phyloP scores from a whole-genome alignment of 495 filamentous ascomycete genomes.

The Hypoxylon crocopeplum region DNA sequence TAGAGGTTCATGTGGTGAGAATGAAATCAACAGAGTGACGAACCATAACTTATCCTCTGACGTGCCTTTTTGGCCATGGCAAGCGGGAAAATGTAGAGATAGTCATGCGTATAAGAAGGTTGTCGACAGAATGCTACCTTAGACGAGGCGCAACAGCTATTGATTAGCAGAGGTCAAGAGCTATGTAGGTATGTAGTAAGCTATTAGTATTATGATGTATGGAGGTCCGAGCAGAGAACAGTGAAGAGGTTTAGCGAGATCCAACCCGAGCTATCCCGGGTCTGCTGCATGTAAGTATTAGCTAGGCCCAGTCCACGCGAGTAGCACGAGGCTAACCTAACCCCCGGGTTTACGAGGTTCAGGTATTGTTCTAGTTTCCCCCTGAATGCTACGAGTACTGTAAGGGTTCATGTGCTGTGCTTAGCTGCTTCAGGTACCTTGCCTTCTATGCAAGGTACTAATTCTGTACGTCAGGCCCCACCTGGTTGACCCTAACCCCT shows the following conservation, averaged over 20 bases:
- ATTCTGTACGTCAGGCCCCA: neutral
- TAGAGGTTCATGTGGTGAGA: conserved; percentile 5
- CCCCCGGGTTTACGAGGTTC: too few species aligned
- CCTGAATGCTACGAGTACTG: neutral
- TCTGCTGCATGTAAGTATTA: neutral
- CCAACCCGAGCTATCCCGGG: conserved; percentile 4
- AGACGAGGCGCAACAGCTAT: neutral
- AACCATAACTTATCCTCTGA: conserved; percentile 73
- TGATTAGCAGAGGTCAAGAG: conserved; percentile 2
- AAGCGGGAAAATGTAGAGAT: conserved; percentile 33
- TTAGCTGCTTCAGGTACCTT: neutral
- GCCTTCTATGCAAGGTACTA: too few species aligned
- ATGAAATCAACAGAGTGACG: conserved; percentile 33
- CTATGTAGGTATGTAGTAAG: neutral
- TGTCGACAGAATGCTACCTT: conserved; percentile 22
- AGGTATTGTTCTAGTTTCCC: too few species aligned
- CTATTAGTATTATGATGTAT: neutral
- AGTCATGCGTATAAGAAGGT: conserved; percentile 46
- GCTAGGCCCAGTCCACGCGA: too few species aligned
- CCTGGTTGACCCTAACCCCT: too few species aligned
- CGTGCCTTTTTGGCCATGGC: conserved; percentile 68
- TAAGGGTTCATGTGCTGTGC: neutral
- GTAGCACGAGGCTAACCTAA: neutral
- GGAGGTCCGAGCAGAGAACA: neutral
- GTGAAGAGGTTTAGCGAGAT: neutral